Evolutionary conservation across 2,329 filamentous ascomycete genomes (phyloP), one percentile per base, ranked within the genome.

Genomic region (Emergomyces pasteurianus): DNA sequence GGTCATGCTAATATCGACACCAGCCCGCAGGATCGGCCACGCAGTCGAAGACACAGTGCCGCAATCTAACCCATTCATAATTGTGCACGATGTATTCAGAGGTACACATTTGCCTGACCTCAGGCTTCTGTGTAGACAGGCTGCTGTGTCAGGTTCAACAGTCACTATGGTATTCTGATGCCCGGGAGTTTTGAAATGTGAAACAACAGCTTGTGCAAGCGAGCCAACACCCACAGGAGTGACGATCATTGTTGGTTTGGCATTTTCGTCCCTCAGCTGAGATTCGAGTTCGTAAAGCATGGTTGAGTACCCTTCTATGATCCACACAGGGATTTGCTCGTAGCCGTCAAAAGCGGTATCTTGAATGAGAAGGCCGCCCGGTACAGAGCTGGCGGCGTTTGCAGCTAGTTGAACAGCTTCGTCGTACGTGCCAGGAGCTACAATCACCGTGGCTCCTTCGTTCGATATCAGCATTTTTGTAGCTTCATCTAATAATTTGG

Each of bases 271-370:
- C 0, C 77, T 68, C 10, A 86, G 68, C 67, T 92, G 87, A 23
- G 77, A 70, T 57, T 90, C 86, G 0, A 83, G 76, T 68, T 94
- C 89, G 2, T 73, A 70, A 63, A 92, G 76, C 81, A 92, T 86
- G 0, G 88, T 90, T 4, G 78, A 79, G 67, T 92, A 94, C 0
- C 89, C 89, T 63, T 92, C 84, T 0, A 90, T 86, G 26, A 92
- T 87, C 84, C 86, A 91, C 71, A 82, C 54, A 0, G 88, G 87
- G 5, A 90, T 81, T 46, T 83, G 77, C 54, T 85, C 80, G 66
- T 88, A 90, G 1, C 82, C 85, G 0, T 81, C 78, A 66, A 87
- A 88, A 0, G 84, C 81, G 9, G 82, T 86, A 67, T 92, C 89
- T 68, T 88, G 82, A 0, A 92, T 79, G 47, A 91, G 71, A 7